phyloP scores from a whole-genome alignment of 352 stramenopile species.

The Globisporangium canariense region DNA sequence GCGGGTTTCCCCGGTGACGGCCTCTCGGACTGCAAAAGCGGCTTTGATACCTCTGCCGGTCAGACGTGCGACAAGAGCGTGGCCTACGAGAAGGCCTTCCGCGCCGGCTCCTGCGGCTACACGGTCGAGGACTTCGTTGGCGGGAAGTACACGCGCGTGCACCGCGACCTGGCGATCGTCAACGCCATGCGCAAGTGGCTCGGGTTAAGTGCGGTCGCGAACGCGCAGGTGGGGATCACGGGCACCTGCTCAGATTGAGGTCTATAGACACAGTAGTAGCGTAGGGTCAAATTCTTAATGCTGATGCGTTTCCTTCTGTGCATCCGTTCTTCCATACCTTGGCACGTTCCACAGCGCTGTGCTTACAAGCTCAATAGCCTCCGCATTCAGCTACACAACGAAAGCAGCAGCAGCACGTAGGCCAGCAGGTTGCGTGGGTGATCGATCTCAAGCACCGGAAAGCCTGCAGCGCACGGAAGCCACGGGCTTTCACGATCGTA shows the following conservation, averaged over 20 bases:
- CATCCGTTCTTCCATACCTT: no score
- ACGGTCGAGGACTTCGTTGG: conserved; percentile 46
- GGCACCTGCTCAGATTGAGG: conserved; percentile 25
- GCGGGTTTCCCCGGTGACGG: conserved; percentile 50
- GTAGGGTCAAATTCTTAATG: background rate
- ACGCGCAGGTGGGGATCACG: conserved; percentile 33
- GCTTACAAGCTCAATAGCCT: no score
- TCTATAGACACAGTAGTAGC: background rate
- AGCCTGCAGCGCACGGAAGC: no score
- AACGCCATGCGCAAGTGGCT: conserved; percentile 61
- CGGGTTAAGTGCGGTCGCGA: conserved; percentile 25
- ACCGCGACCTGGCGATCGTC: conserved; percentile 59
- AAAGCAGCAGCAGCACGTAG: no score
- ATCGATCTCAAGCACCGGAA: no score
- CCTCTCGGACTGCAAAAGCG: conserved; percentile 32
- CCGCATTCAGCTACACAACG: no score
- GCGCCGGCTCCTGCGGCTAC: conserved; percentile 47
- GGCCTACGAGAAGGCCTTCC: conserved; percentile 53
- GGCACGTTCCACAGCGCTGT: no score
- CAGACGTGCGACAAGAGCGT: conserved; percentile 33
- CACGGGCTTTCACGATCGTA: background rate
- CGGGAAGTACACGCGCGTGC: conserved; percentile 64
- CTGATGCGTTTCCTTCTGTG: no score
- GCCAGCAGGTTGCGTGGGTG: no score
- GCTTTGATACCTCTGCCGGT: conserved; percentile 31